Conservation (phyloP, 257 asterid genomes). For the Nicotiana sylvestris region DNA sequence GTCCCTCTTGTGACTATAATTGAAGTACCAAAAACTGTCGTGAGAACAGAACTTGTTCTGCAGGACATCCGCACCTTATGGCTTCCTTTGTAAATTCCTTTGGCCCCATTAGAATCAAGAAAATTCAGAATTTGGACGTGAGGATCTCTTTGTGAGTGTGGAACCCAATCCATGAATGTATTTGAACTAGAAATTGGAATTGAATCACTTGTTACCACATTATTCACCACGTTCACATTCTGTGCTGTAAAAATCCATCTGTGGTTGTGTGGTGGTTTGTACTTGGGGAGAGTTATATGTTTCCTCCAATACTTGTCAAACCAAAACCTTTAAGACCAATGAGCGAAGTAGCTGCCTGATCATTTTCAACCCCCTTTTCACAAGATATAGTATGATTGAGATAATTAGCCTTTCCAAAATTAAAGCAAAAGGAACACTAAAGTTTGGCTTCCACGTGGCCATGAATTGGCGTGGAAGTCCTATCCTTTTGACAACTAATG, state of each 20-base stretch:
- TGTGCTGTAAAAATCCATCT: conserved; percentile 39
- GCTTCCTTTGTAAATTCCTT: not conserved
- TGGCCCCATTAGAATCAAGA: conserved; percentile 53
- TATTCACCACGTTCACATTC: conserved; percentile 12
- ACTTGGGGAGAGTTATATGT: conserved; percentile 37
- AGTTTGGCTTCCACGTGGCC: too few species aligned
- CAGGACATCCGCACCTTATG: not conserved
- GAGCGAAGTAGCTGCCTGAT: too few species aligned
- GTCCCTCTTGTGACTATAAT: too few species aligned
- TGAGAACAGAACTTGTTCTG: not conserved
- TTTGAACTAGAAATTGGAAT: conserved; percentile 26
- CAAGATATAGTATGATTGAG: too few species aligned
- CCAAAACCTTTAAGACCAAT: too few species aligned
- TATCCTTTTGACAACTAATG: too few species aligned
- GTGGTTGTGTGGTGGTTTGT: conserved; percentile 50
- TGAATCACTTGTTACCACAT: conserved; percentile 29
- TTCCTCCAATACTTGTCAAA: conserved; percentile 44
- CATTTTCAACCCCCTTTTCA: too few species aligned
- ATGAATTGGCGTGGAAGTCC: too few species aligned
- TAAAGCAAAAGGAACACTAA: too few species aligned
- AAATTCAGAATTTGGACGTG: conserved; percentile 65
- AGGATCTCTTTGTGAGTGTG: conserved; percentile 50
- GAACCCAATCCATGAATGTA: conserved; percentile 58
- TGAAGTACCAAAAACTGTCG: not conserved
- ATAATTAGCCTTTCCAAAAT: too few species aligned